A percentile compares a stretch with the other conserved stretches of the same genome.
phyloP scores from a whole-genome alignment of 441 rosid species.

The Syzygium syzygioides region DNA sequence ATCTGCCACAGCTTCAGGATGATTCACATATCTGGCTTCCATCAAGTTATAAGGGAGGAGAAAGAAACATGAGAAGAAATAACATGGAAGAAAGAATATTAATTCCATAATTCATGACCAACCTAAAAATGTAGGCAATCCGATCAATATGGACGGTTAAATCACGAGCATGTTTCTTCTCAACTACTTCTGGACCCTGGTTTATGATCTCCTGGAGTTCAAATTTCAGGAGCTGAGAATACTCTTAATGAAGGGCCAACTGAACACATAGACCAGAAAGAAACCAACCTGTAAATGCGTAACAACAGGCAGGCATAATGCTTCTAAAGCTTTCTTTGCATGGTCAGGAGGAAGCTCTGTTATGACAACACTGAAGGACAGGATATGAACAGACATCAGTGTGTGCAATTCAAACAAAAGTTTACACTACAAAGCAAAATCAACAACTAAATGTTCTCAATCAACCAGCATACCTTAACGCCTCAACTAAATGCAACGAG shows the following conservation, averaged over 20 bases:
- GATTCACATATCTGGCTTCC: slow-evolving; percentile 78
- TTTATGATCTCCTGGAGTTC: slow-evolving; percentile 59
- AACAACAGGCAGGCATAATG: slow-evolving; percentile 78
- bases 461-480: slow-evolving; percentile 58
- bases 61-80: slow-evolving; percentile 8
- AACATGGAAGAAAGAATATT: background rate
- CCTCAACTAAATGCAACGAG: slow-evolving; percentile 90
- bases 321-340: slow-evolving; percentile 86
- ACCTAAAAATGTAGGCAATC: slow-evolving; percentile 97
- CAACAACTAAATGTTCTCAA: slow-evolving; percentile 2
- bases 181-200: slow-evolving; percentile 74
- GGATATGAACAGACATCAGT: background rate
- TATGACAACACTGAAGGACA: slow-evolving; percentile 75
- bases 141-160: slow-evolving; percentile 94
- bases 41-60: slow-evolving; percentile 16
- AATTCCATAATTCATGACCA: slow-evolving; percentile 16
- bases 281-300: slow-evolving; percentile 72
- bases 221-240: slow-evolving; percentile 10
- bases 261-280: slow-evolving; percentile 6
- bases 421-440: background rate
- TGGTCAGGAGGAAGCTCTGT: slow-evolving; percentile 89
- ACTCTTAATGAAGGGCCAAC: slow-evolving; percentile 13
- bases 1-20: slow-evolving; percentile 97
- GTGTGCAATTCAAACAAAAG: slow-evolving; percentile 18
- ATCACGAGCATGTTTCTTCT: slow-evolving; percentile 90